Conservation (phyloP, 768 basidiomycete genomes). For the Pleurotus platypus region DNA sequence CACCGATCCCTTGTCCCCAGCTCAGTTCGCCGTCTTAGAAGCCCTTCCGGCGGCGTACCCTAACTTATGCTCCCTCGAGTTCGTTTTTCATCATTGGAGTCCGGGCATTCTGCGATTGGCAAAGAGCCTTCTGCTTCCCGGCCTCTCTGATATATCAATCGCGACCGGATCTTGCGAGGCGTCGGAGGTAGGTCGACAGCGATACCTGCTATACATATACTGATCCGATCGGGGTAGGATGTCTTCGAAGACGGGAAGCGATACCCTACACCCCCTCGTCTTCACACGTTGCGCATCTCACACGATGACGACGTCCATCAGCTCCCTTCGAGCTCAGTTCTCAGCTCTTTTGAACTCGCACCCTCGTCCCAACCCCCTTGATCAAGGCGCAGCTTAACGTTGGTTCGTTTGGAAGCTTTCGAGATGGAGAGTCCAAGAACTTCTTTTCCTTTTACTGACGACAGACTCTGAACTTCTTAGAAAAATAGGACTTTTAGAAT, state of each 20-base stretch:
- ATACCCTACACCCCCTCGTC: neutral
- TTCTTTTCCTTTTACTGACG: too few relatives aligned
- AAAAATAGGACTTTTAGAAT: too few relatives aligned
- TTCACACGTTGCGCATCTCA: neutral
- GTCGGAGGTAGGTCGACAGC: neutral
- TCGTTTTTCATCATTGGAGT: neutral
- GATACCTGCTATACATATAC: neutral
- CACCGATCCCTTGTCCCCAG: slow-evolving; percentile 1
- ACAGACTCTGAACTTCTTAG: too few relatives aligned
- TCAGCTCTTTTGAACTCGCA: too few relatives aligned
- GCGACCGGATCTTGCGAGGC: neutral
- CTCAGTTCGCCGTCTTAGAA: neutral
- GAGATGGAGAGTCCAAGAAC: too few relatives aligned
- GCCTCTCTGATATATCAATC: neutral
- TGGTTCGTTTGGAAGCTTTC: too few relatives aligned
- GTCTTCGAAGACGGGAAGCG: neutral
- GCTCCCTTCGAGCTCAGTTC: neutral
- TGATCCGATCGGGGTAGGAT: neutral
- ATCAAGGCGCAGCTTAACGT: too few relatives aligned
- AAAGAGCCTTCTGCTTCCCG: neutral
- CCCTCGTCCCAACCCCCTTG: too few relatives aligned
- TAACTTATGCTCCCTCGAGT: slow-evolving; percentile 2
- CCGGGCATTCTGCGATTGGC: neutral
- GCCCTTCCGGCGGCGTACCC: neutral
- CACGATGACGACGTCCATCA: neutral